Percentiles rank a stretch among this genome's conserved stretches.
phyloP scores from a whole-genome alignment of 164 flowering plant species.

The Echeveria elegans region DNA sequence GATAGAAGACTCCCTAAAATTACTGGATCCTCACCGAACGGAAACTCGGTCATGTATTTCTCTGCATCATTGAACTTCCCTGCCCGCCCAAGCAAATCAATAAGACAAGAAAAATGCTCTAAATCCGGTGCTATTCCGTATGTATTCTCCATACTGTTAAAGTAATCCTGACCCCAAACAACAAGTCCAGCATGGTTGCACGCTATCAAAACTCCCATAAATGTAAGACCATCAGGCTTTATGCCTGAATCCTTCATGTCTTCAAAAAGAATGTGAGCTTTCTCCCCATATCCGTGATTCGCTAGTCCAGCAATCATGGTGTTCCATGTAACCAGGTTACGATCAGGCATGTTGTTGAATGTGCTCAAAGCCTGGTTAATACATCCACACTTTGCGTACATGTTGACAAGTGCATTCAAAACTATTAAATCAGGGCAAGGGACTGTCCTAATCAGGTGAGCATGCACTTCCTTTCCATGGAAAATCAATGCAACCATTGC shows the following conservation, averaged over 20 bases:
- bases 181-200: slow-evolving; percentile 73
- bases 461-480: slow-evolving; percentile 54
- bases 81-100: slow-evolving; percentile 67
- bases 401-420: slow-evolving; percentile 58
- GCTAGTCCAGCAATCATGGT: neutral
- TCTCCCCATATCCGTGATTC: slow-evolving; percentile 18
- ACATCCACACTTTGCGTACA: slow-evolving; percentile 79
- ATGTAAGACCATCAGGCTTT: slow-evolving; percentile 59
- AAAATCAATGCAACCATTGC: slow-evolving; percentile 42
- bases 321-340: slow-evolving; percentile 52
- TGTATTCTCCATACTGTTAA: slow-evolving; percentile 37
- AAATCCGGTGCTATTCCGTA: slow-evolving; percentile 37
- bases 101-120: slow-evolving; percentile 63
- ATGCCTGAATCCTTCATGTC: slow-evolving; percentile 35
- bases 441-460: slow-evolving; percentile 37
- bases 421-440: slow-evolving; percentile 38
- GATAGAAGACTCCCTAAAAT: slow-evolving; percentile 66
- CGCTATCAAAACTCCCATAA: slow-evolving; percentile 43
- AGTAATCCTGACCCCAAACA: slow-evolving; percentile 37
- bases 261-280: slow-evolving; percentile 37
- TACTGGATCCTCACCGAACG: slow-evolving; percentile 36
- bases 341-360: slow-evolving; percentile 30
- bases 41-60: slow-evolving; percentile 25
- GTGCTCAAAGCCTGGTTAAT: slow-evolving; percentile 29
- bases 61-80: slow-evolving; percentile 57